phyloP scores from a whole-genome alignment of 2,329 filamentous ascomycete genomes.

The Curvularia eragrostidis region DNA sequence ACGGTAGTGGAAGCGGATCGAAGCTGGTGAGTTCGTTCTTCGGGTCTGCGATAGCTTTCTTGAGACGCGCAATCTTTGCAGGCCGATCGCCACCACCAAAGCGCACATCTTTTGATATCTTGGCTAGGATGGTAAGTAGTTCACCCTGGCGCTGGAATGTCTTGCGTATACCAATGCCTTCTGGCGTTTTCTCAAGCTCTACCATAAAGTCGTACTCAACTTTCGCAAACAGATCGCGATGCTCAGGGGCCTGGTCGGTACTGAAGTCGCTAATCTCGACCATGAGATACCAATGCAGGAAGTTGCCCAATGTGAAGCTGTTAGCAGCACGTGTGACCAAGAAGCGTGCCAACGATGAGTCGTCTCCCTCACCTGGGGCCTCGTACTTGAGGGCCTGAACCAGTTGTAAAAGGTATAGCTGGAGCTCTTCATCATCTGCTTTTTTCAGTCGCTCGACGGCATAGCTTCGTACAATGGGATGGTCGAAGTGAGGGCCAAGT shows the following conservation, averaged over 20 bases:
- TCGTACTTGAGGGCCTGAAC: constrained; percentile 90
- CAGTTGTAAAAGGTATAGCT: constrained; percentile 89
- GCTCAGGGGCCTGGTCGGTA: constrained; percentile 73
- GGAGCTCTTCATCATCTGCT: constrained; percentile 87
- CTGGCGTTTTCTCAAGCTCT: constrained; percentile 74
- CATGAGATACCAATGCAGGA: constrained; percentile 98
- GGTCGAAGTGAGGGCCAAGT: constrained; percentile 90
- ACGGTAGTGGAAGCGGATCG: constrained; percentile 83
- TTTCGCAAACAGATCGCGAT: constrained; percentile 86
- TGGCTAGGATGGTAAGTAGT: constrained; percentile 83
- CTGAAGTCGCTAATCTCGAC: constrained; percentile 91
- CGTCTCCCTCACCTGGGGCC: constrained; percentile 64
- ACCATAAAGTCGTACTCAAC: constrained; percentile 97
- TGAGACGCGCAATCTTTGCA: constrained; percentile 82
- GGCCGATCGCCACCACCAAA: constrained; percentile 77
- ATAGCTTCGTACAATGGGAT: constrained; percentile 85
- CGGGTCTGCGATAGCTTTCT: constrained; percentile 82
- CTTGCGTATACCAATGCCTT: constrained; percentile 75
- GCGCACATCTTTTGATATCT: constrained; percentile 87
- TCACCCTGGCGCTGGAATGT: constrained; percentile 86
- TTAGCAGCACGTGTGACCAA: constrained; percentile 85
- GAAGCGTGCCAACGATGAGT: constrained; percentile 88
- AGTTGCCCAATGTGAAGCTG: constrained; percentile 91
- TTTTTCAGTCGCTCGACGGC: constrained; percentile 91
- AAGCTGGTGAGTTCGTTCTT: constrained; percentile 87